Conservation (phyloP, 2,329 filamentous ascomycete species). For the Fusarium marasasianum region DNA sequence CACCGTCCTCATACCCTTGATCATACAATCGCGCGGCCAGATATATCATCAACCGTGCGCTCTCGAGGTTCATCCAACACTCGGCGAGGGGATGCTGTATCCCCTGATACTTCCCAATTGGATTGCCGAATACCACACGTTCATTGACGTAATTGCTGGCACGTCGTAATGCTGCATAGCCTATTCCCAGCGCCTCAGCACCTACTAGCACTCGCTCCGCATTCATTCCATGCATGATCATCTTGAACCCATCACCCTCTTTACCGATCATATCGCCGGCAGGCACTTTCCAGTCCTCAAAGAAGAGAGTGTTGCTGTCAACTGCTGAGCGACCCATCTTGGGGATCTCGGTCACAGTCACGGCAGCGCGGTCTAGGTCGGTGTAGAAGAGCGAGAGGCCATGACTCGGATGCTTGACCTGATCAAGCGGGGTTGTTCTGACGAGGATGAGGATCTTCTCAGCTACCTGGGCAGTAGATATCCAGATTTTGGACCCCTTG, state of each 20-base stretch:
- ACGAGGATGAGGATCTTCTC: not conserved
- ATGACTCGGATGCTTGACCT: not conserved
- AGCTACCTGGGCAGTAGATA: not conserved
- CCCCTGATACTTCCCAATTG: constrained; percentile 21
- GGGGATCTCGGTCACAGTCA: not conserved
- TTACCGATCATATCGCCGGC: constrained; percentile 1
- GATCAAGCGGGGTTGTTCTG: not conserved
- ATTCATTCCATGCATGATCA: constrained; percentile 31
- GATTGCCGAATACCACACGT: constrained; percentile 4
- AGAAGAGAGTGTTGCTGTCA: not conserved
- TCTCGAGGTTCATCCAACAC: constrained; percentile 29
- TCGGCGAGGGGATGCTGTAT: constrained; percentile 24
- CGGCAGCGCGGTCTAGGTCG: not conserved
- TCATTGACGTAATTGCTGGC: constrained; percentile 20
- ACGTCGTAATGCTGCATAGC: constrained; percentile 9
- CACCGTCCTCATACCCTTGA: not conserved
- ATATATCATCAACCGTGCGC: constrained; percentile 25
- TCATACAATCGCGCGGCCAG: not conserved
- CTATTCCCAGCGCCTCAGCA: constrained; percentile 11
- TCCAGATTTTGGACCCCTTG: not conserved
- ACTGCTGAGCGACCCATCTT: not conserved
- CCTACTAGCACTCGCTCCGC: constrained; percentile 19
- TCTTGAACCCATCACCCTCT: constrained; percentile 25
- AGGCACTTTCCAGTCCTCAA: not conserved
- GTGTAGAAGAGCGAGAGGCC: not conserved